Percentiles rank a stretch among this genome's conserved stretches.
These are phyloP conservation scores for Penicillium subrubescens DNA, from an alignment of 495 filamentous ascomycete species.

Conservation along the genomic window DNA sequence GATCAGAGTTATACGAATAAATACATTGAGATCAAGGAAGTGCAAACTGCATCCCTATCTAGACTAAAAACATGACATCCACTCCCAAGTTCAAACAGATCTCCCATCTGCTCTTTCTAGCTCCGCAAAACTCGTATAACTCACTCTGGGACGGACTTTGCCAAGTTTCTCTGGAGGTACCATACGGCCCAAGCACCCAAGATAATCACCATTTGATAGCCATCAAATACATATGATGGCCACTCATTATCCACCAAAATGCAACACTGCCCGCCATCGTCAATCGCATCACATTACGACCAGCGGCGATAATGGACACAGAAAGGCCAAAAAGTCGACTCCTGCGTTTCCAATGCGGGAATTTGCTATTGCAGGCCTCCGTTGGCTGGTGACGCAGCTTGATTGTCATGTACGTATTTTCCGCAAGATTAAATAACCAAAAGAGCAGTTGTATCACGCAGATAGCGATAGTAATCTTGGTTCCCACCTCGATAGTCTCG, in stretches of 20 bases:
- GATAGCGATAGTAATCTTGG: conserved; percentile 8
- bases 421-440: conserved; percentile 7
- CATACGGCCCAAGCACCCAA: conserved; percentile 12
- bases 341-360: conserved; percentile 9
- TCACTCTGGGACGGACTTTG: background rate
- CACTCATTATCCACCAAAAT: conserved; percentile 14
- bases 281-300: conserved; percentile 15
- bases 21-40: background rate
- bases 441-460: conserved; percentile 10
- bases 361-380: background rate
- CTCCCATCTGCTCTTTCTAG: background rate
- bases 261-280: conserved; percentile 8
- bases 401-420: conserved; percentile 10
- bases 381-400: background rate
- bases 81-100: background rate
- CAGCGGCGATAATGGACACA: conserved; percentile 8
- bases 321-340: conserved; percentile 14
- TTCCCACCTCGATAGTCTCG: background rate
- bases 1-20: too few species aligned
- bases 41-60: background rate
- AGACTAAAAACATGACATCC: background rate
- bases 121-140: background rate
- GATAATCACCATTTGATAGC: conserved; percentile 11
- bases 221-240: conserved; percentile 16
- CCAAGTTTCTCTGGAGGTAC: conserved; percentile 11